Base-by-base conservation (phyloP, 1,139 yeast genomes). In the Yamadazyma triangularis region DNA sequence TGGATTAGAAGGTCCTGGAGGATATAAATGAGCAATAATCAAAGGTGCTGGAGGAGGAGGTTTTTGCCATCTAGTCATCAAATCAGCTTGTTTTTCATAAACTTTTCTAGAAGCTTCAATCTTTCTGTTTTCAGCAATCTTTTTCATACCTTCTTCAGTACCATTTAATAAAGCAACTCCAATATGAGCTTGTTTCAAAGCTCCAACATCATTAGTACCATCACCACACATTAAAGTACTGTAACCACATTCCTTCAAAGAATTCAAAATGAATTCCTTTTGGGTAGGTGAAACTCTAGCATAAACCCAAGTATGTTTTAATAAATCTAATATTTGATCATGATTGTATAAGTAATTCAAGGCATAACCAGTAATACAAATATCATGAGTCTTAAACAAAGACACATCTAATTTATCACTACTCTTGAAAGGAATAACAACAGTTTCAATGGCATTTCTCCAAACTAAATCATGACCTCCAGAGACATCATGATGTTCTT, bases 181-280 rank as follows among this genome's bases (percentile, higher is more conserved):
- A 53, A 91, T 82, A 52, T 91, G 96, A 7, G 99, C 97, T 65
- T 91, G 97, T 59, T 91, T 93, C 62, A 91, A 76, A 33, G 99
- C 99, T 59, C 99, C 99, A 34, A 91, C 98, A 69, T 91, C 99
- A 56, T 91, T 91, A 21, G 99, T 91, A 63, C 99, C 99, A 63
- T 91, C 99, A 70, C 99, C 99, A 64, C 98, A 91, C 99, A 91
- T 91, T 48, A 93, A 73, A 21, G 98, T 91, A 51, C 77, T 83
- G 60, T 89, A 91, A 21, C 96, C 97, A 54, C 88, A 77, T 37
- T 79, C 82, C 58, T 91, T 91, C 55, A 87, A 74, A 26, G 87
- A 75, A 41, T 81, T 83, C 51, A 93, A 70, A 48, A 91, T 79
- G 45, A 82, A 87, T 63, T 91, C 98, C 64, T 91, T 93, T 66